phyloP scores from a whole-genome alignment of 23 red algal genomes.

The Agarophyton chilense region DNA sequence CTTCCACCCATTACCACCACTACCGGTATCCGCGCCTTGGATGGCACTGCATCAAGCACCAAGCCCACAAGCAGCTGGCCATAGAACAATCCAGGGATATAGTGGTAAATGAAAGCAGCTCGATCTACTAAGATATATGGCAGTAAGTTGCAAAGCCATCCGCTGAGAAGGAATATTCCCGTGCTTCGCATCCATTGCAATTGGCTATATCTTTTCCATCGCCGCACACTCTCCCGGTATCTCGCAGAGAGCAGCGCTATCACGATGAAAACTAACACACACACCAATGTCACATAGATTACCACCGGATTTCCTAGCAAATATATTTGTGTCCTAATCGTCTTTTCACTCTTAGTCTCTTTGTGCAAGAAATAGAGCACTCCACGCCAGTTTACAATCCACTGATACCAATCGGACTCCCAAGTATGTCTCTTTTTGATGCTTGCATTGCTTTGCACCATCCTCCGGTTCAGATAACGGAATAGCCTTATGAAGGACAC shows the following conservation, averaged over 20 bases:
- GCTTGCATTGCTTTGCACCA: conserved; percentile 84
- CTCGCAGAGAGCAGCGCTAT: conserved; percentile 3
- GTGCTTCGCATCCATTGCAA: conserved; percentile 23
- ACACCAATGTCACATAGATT: conserved; percentile 41
- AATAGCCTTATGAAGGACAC: conserved; percentile 76
- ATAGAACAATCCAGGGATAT: conserved; percentile 92
- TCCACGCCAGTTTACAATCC: conserved; percentile 88
- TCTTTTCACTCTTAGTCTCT: conserved; percentile 17
- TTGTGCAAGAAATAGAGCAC: conserved; percentile 83
- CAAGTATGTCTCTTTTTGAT: conserved; percentile 85
- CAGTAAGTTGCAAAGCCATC: conserved; percentile 87
- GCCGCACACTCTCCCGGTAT: conserved; percentile 2
- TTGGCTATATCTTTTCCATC: not conserved
- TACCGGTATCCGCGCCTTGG: not conserved
- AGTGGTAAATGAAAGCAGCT: conserved; percentile 97
- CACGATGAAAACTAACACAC: conserved; percentile 30
- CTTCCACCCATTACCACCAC: conserved; percentile 12
- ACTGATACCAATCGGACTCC: conserved; percentile 93
- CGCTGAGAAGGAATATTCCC: conserved; percentile 73
- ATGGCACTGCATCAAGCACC: conserved; percentile 70
- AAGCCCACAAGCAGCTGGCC: conserved; percentile 73
- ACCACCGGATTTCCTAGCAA: conserved; percentile 93
- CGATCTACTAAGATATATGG: conserved; percentile 91
- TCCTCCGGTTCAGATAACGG: conserved; percentile 82
- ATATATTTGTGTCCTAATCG: conserved; percentile 71